Evolutionary conservation across 768 basidiomycete species (phyloP), one percentile per base, ranked within the genome.

Genomic region (Pisolithus orientalis): DNA sequence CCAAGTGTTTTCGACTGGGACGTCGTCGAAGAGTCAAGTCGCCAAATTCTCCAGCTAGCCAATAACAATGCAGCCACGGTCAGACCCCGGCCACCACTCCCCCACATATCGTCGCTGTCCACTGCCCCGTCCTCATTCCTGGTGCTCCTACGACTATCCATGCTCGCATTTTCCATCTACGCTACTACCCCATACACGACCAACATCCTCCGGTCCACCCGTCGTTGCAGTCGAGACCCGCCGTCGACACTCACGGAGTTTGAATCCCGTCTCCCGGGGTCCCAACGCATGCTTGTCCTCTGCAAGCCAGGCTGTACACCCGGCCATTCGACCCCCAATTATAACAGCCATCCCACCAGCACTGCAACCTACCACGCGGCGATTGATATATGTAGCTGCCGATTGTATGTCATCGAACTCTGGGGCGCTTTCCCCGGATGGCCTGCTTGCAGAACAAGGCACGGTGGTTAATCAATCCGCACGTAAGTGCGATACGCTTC

Each of bases 191-290:
- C 64, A 59, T 46, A 31, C 14, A 60, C 64, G 34, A 39, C 52
- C 1, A 25, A 47, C 2, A 9, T 42, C 40, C 17, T 11, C 24
- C 40, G 8, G 37, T 42, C 8, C 17, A 45, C 8, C 50, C 56
- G n/a, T 44, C 46, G 48, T 38, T 44, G 39, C 34, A 32, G 34
- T 40, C 43, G 29, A 43, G 16, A 21, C 53, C 25, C 44, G 32
- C 52, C 57, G 59, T 28, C 58, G 45, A 11, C 4, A 17, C 40
- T 16, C 49, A 13, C 63, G 63, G 65, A 65, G 63, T 67, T 65
- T 62, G 57, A 65, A 67, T 67, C 27, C 37, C 51, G 56, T 55
- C 48, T 40, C 55, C 42, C 9, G 66, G 67, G 66, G 66, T 67
- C 67, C 56, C 29, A 6, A 28, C 55, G 43, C 60, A 29, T 66